Evolutionary conservation across 768 basidiomycete genomes (phyloP), one percentile per base, ranked within the genome.

Genomic region (Pleurotus platypus): DNA sequence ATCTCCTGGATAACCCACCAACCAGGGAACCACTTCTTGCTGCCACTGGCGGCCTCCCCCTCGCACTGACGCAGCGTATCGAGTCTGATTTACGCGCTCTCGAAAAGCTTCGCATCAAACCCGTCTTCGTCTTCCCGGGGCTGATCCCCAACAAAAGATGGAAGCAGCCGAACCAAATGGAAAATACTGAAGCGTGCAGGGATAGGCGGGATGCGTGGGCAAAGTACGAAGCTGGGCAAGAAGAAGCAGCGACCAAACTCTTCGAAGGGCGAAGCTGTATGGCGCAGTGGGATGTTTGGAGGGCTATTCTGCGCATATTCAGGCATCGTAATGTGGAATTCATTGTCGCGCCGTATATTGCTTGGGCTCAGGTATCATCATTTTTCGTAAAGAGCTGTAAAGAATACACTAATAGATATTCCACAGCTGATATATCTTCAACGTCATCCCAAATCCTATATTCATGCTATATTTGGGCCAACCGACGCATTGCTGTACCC

Each of bases 101-200:
- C 67, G 94, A 97, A 79, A 89, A 87, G 73, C 78, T 91, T 35
- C 87, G 83, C 62, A 98, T 99, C 79, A 97, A 96, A 69, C 97
- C 97, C 18, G 93, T 99, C n/a, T 96, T 99, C 65, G 92, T 99
- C 50, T 98, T 98, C 72, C 86, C 92, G 13, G 97, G 97, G 3
- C 78, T 99, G 30, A 76, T 85, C 1, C 90, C 92, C 1, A 85
- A 85, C 63, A 87, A 86, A 60, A 84, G 89, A 56, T 81, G 79
- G 75, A 90, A 89, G 70, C 80, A 78, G 13, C 58, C 9, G 78
- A 80, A 83, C 46, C 78, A 83, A 26, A 67, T 69, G 15, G 84
- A 85, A 62, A 77, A 83, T 62, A 77, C 75, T 49, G 89, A 92
- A 46, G 85, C 85, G 15, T 89, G 86, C 69, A 79, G 85, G 49